These are phyloP conservation scores for Balakata baccata DNA, from an alignment of 345 rosid genomes.

Conservation along the genomic window DNA sequence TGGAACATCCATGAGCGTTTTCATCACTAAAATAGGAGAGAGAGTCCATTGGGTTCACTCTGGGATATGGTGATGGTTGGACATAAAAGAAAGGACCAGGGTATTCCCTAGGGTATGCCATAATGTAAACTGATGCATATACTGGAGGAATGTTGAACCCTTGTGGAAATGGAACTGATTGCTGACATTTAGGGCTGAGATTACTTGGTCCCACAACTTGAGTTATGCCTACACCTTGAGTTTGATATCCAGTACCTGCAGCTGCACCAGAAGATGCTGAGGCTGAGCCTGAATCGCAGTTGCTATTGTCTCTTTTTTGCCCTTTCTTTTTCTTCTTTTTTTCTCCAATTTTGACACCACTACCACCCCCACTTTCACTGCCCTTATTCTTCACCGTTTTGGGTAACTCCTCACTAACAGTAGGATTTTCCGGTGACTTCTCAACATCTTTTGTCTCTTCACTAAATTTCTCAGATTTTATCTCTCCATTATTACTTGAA, in stretches of 20 bases:
- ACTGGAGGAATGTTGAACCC: conserved; percentile 8
- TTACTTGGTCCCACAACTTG: conserved; percentile 16
- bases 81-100: conserved; percentile 10
- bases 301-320: not conserved
- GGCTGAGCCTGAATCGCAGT: not conserved
- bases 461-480: not conserved
- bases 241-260: not conserved
- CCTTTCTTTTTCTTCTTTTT: conserved; percentile 16
- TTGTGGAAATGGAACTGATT: conserved; percentile 10
- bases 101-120: conserved; percentile 16
- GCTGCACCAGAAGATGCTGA: conserved; percentile 8
- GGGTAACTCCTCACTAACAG: not conserved
- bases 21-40: conserved; percentile 25
- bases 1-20: conserved; percentile 22
- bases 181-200: conserved; percentile 13
- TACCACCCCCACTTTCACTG: not conserved
- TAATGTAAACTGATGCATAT: conserved; percentile 5
- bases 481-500: not conserved
- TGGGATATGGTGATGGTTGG: not conserved
- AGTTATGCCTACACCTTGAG: not conserved
- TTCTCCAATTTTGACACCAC: not conserved
- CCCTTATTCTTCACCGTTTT: not conserved
- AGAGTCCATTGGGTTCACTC: conserved; percentile 9
- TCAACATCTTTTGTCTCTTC: not conserved
- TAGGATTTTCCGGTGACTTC: conserved; percentile 5